These are phyloP conservation scores for Tilletia indica DNA, from an alignment of 1,284 basidiomycete genomes.

Conservation along the genomic window DNA sequence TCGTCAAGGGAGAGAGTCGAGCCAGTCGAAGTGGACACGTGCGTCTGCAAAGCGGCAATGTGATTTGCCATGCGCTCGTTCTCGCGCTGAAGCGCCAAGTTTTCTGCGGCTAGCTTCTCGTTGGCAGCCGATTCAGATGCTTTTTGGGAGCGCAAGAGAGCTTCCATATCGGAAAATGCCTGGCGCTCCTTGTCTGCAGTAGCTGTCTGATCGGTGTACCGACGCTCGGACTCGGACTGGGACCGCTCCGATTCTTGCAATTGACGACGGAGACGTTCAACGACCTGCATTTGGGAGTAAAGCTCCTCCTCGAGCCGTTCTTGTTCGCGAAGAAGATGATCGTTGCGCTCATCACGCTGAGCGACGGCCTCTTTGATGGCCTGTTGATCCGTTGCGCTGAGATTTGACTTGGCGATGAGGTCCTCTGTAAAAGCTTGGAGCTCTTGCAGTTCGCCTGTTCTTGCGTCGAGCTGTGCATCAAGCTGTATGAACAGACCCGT, in stretches of 20 bases:
- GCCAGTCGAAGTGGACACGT: neutral
- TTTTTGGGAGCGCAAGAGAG: conserved; percentile 40
- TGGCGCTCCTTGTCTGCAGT: conserved; percentile 48
- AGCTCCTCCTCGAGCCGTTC: conserved; percentile 43
- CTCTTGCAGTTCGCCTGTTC: conserved; percentile 33
- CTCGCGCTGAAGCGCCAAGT: conserved; percentile 38
- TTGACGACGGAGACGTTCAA: conserved; percentile 40
- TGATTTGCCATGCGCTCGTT: conserved; percentile 36
- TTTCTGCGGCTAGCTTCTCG: conserved; percentile 36
- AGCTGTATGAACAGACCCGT: conserved; percentile 20
- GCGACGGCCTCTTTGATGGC: conserved; percentile 30
- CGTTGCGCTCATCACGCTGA: conserved; percentile 42
- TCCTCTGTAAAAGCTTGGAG: conserved; percentile 31
- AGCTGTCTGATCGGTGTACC: conserved; percentile 36
- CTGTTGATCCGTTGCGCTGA: conserved; percentile 27
- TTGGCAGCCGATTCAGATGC: conserved; percentile 30
- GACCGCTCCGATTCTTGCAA: conserved; percentile 36
- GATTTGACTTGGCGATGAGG: conserved; percentile 27
- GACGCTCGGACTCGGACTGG: conserved; percentile 37
- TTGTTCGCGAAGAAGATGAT: conserved; percentile 45
- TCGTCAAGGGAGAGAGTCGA: neutral
- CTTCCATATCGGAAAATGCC: conserved; percentile 43
- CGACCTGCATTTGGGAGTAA: conserved; percentile 35
- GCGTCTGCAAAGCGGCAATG: conserved; percentile 31
- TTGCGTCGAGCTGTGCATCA: conserved; percentile 33